A percentile compares a stretch with the other conserved stretches of the same genome.
These are phyloP conservation scores for Dryadomyces sulphureus DNA, from an alignment of 2,329 filamentous ascomycete genomes.

Conservation along the genomic window DNA sequence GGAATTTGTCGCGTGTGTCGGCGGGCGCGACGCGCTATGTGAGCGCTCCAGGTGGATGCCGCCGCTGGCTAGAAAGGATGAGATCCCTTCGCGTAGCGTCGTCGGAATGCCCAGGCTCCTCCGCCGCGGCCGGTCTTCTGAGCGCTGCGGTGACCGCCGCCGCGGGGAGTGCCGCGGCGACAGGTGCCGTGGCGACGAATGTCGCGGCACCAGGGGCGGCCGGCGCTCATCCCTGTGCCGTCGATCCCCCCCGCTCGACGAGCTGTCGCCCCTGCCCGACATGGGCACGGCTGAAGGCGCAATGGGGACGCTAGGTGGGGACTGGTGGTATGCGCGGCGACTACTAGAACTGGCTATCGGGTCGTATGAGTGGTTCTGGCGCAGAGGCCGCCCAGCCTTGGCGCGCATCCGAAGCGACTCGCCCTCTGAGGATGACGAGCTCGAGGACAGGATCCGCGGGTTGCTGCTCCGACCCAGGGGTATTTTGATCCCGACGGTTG, in stretches of 20 bases:
- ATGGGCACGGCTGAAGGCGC: conserved; percentile 14
- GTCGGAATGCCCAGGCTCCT: conserved; percentile 20
- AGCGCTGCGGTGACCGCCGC: conserved; percentile 8
- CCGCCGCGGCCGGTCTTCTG: conserved; percentile 21
- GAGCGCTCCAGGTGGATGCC: conserved; percentile 18
- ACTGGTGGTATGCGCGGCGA: conserved; percentile 17
- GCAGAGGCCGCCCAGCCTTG: conserved; percentile 9
- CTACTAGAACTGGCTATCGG: too few species aligned
- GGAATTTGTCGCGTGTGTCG: neutral
- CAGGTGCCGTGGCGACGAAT: neutral
- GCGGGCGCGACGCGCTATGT: conserved; percentile 11
- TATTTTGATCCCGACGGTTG: conserved; percentile 11
- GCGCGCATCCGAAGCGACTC: conserved; percentile 14
- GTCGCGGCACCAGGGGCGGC: neutral
- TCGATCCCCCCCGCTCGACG: conserved; percentile 7
- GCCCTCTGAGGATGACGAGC: conserved; percentile 26
- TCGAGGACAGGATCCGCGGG: conserved; percentile 23
- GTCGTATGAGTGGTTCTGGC: conserved; percentile 13
- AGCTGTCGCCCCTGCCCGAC: conserved; percentile 5
- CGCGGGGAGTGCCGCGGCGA: too few species aligned
- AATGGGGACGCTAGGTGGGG: conserved; percentile 15
- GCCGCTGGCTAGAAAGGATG: conserved; percentile 21
- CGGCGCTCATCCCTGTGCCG: conserved; percentile 5
- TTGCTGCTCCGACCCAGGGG: conserved; percentile 33
- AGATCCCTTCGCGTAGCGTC: conserved; percentile 27